Evolutionary conservation across 2,329 filamentous ascomycete species (phyloP), one percentile per base, ranked within the genome.

Genomic region (Aspergillus tamarii): DNA sequence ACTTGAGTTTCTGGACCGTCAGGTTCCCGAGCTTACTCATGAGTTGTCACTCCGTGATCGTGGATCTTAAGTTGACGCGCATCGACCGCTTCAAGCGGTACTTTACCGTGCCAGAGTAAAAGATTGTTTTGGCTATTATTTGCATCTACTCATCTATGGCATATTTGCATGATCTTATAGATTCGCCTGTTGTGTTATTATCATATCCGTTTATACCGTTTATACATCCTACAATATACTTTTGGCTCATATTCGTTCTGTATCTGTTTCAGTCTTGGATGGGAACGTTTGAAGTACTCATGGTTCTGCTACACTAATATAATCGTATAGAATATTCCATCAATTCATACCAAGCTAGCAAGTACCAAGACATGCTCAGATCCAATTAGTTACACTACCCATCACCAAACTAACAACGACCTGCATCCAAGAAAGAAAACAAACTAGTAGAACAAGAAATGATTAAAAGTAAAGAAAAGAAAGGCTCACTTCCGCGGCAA

Each of bases 1-100:
- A 97, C 74, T 81, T 97, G 52, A 84, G 84, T 12, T 97, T 96
- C 73, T 97, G 93, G 92, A 91, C 91, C 0, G 82, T 86, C 9
- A 84, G 87, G 63, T 97, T 97, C 73, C 93, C 93, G 4, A 88
- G 86, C 69, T 77, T 97, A 70, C 75, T 97, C 64, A 88, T 96
- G 73, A 84, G 85, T 59, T 96, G 92, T 73, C 94, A 93, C 81
- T 86, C 88, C 70, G 87, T 94, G 21, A 85, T 96, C 26, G 85
- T 87, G 66, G 85, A 89, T 57, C 82, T 92, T 65, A 84, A 82
- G 2, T 85, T 93, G 79, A 78, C 73, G 10, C 65, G 69, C 39
- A 73, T 71, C 45, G 79, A 80, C 66, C 74, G 79, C n/a, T 81
- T 81, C 64, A 78, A 76, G 63, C 73, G 79, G 50, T 81, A 81